Base-by-base conservation (phyloP, 2,329 filamentous ascomycete species). In the Amphichorda felina region DNA sequence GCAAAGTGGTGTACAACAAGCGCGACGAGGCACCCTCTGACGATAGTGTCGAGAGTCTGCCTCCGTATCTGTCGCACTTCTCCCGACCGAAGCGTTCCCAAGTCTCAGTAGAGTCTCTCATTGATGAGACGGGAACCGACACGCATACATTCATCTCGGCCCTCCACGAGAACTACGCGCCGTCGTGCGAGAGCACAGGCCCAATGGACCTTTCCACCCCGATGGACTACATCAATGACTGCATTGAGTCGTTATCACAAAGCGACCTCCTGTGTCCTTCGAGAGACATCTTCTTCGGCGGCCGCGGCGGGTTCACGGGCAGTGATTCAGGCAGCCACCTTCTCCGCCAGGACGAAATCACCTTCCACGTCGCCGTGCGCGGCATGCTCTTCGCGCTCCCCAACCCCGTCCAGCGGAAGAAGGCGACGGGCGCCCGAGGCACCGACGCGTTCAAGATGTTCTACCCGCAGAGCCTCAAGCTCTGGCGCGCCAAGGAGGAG, bases 1-100 rank as follows among this genome's bases (percentile, higher is more conserved):
- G 89, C 4, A 95, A 91, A 53, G 84, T 98, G 3, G 79, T 96
- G 1, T 94, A 96, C 62, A 98, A 98, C 62, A 98, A 95, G 54
- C 74, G 91, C 31, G 71, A 82, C 16, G 75, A 80, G 19, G 53
- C 41, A 31, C 55, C 58, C 4, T 57, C 66, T 8, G 51, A 51
- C 8, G 58, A 65, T 22, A 51, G 56, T 3, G 56, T 58, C 14
- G 76, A 81, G 45, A 55, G 56, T 17, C 60, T 85, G 14, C 80
- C 80, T 5, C 46, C 55, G n/a, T 71, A 75, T 51, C 54, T 83
- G 25, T 61, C 66, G 4, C 65, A 72, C 9, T 57, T 68, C 43
- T 66, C 72, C 5, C 66, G 80, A 5, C 73, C 72, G 1, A 78
- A 73, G 45, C 61, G 63, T 25, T 79, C 80, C 1, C 68, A 82